Conservation (phyloP, 441 rosid genomes). For the Gossypium laxum region DNA sequence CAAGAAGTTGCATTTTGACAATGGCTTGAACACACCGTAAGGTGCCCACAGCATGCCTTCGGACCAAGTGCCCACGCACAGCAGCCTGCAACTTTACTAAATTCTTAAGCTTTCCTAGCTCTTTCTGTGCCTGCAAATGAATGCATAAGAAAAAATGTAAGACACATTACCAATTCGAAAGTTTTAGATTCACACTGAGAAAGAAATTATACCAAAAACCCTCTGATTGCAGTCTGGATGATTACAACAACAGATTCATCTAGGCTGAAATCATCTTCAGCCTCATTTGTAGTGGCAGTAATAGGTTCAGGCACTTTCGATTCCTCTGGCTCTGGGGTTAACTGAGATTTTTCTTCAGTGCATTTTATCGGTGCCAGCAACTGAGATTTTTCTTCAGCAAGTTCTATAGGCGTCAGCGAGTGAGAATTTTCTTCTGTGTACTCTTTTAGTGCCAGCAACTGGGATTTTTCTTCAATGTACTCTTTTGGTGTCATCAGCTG, state of each 20-base stretch:
- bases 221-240: conserved; percentile 20
- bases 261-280: not conserved
- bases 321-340: not conserved
- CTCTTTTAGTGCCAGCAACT: not conserved
- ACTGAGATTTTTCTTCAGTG: conserved; percentile 9
- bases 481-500: not conserved
- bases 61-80: conserved; percentile 79
- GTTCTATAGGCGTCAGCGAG: not conserved
- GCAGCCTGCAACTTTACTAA: conserved; percentile 83
- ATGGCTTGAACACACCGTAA: conserved; percentile 79
- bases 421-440: not conserved
- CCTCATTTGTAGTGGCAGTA: not conserved
- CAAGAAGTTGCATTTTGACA: conserved; percentile 75
- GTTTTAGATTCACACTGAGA: not conserved
- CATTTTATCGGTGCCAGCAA: not conserved
- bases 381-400: conserved; percentile 1
- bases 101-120: conserved; percentile 55
- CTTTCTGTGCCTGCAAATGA: conserved; percentile 48
- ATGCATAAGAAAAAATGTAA: conserved; percentile 12
- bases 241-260: conserved; percentile 13
- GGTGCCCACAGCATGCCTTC: conserved; percentile 77
- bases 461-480: conserved; percentile 1
- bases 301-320: not conserved
- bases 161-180: not conserved
- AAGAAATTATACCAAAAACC: conserved; percentile 10